phyloP scores from a whole-genome alignment of 1,284 basidiomycete genomes.

The Coniophora puteana region DNA sequence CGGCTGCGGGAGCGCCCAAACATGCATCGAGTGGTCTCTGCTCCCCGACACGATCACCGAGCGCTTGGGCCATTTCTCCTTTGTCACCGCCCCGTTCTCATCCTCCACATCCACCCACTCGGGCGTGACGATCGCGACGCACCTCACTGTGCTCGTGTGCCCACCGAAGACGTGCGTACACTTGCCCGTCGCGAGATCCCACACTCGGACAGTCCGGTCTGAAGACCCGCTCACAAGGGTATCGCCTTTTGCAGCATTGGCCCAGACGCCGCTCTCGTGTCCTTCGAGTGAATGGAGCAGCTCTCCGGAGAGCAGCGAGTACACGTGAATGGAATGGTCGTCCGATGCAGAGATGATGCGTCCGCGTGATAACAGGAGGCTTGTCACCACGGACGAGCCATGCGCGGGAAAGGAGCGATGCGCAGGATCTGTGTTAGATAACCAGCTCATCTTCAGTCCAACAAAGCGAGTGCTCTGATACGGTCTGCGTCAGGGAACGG shows the following conservation, averaged over 20 bases:
- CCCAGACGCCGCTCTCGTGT: constrained; percentile 96
- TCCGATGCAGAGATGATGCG: constrained; percentile 95
- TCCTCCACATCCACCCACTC: constrained; percentile 73
- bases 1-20: constrained; percentile 84
- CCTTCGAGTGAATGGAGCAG: constrained; percentile 76
- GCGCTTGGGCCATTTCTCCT: constrained; percentile 81
- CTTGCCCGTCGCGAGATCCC: constrained; percentile 78
- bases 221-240: constrained; percentile 91
- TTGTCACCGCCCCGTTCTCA: constrained; percentile 50
- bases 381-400: constrained; percentile 89
- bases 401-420: constrained; percentile 84
- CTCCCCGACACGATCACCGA: constrained; percentile 92
- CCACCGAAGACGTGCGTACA: constrained; percentile 92
- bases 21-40: constrained; percentile 83
- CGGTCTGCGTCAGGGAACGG: too few species aligned
- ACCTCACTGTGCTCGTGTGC: constrained; percentile 91
- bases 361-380: constrained; percentile 87
- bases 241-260: constrained; percentile 79
- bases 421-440: constrained; percentile 64
- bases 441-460: constrained; percentile 74
- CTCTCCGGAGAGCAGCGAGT: constrained; percentile 77
- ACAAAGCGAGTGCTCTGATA: too few species aligned
- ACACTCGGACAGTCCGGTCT: constrained; percentile 91
- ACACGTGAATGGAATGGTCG: constrained; percentile 91
- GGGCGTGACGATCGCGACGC: constrained; percentile 86